Percentiles rank a stretch among this genome's conserved stretches.
These are phyloP conservation scores for Fusarium nygamai DNA, from an alignment of 2,329 filamentous ascomycete species.

Conservation along the genomic window DNA sequence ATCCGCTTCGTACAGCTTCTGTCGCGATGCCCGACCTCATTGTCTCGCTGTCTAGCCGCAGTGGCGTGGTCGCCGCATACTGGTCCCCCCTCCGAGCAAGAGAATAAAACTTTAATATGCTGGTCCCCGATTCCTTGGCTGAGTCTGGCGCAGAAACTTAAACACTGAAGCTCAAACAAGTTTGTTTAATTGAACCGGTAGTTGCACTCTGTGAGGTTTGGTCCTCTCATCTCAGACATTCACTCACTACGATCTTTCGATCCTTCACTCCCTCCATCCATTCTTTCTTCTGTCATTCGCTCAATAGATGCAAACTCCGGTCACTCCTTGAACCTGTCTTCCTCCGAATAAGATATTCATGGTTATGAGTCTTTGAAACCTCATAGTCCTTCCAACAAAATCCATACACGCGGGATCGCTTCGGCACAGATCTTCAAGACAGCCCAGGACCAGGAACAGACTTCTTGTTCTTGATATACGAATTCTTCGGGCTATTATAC, in stretches of 20 bases:
- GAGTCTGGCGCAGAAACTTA: constrained; percentile 14
- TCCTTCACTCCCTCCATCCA: constrained; percentile 11
- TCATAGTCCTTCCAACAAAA: constrained; percentile 16
- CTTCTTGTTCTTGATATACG: background rate
- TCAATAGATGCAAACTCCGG: constrained; percentile 7
- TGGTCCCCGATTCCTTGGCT: background rate
- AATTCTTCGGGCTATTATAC: background rate
- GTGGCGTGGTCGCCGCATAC: constrained; percentile 24
- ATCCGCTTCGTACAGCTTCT: constrained; percentile 18
- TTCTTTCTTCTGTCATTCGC: constrained; percentile 5
- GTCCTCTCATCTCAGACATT: background rate
- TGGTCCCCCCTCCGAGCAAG: constrained; percentile 11
- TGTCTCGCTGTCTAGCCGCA: constrained; percentile 5
- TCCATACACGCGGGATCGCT: background rate
- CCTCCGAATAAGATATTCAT: constrained; percentile 3
- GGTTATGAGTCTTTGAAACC: constrained; percentile 7
- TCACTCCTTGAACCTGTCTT: constrained; percentile 15
- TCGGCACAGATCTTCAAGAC: background rate
- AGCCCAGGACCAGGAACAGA: background rate
- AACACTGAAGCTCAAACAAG: constrained; percentile 3
- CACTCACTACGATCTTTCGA: constrained; percentile 12
- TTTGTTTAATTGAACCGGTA: constrained; percentile 24
- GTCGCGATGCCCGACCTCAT: constrained; percentile 30
- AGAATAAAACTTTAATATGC: constrained; percentile 24
- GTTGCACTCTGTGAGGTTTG: constrained; percentile 3